Evolutionary conservation across 768 basidiomycete genomes (phyloP), one percentile per base, ranked within the genome.

Genomic region (Rhodosporidiobolus sp.): DNA sequence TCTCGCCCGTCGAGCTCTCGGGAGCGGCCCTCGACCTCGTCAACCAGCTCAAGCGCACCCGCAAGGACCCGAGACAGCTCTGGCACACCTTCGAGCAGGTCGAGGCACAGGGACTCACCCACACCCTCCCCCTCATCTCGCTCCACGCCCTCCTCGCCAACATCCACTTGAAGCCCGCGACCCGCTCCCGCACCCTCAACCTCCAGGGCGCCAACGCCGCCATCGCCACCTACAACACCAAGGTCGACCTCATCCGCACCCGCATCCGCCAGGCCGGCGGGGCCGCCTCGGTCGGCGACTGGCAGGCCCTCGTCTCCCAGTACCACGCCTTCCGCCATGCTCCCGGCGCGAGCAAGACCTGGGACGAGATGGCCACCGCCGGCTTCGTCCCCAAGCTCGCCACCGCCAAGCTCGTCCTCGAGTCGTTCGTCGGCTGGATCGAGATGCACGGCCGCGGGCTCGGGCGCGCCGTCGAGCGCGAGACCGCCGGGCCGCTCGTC

Each of bases 111-210:
- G 70, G 70, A 11, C 10, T 34, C 24, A 56, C 61, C 1, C 45
- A 58, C 64, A 54, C 52, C 24, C 59, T 75, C 32, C 70, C 67
- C 9, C 70, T 63, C 70, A 19, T 54, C 60, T 45, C 59, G 17
- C 70, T 75, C 45, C 67, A 66, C 56, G 50, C 67, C 30, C 63
- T 75, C 67, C 66, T 75, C 28, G 45, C 74, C 24, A 67, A 69
- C 0, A 56, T 75, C 63, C 63, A 75, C 55, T 12, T 28, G 32
- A 65, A 65, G 17, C 63, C 59, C 2, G 24, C 35, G 20, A 35
- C 65, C 10, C 16, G 19, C 16, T 43, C 55, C 26, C 62, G 64
- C 56, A n/a, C 62, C 11, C 52, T 75, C 56, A 34, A 62, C 9
- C 52, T 75, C 32, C 34, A 54, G 24, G 26, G 32, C 35, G 62